Evolutionary conservation across 257 asterid species (phyloP).

Genomic region (Apocynum venetum): DNA sequence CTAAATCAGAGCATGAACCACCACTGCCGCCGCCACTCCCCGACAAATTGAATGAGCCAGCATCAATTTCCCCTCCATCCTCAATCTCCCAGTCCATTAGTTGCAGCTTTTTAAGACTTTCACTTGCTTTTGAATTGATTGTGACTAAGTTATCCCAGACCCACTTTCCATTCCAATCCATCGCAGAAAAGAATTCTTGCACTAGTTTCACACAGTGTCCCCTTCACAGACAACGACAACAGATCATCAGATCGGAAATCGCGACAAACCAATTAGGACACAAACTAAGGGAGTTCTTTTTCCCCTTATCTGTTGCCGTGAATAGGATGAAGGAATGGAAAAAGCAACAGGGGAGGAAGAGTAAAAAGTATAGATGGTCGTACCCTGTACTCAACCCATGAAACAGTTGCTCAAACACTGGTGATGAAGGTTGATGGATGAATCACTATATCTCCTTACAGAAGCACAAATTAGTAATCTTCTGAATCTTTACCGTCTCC

Average conservation of each 20-base stretch:
- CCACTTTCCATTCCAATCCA: constrained; percentile 81
- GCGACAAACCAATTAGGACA: not conserved
- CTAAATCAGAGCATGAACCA: constrained; percentile 57
- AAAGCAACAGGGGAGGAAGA: constrained; percentile 16
- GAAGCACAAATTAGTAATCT: constrained; percentile 9
- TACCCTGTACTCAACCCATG: constrained; percentile 31
- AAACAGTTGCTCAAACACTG: constrained; percentile 20
- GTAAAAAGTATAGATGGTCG: constrained; percentile 3
- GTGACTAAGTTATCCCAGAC: constrained; percentile 60
- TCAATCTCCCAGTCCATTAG: constrained; percentile 61
- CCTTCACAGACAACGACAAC: constrained; percentile 29
- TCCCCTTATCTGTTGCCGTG: not conserved
- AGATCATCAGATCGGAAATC: constrained; percentile 26
- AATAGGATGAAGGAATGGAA: not conserved
- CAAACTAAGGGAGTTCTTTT: not conserved
- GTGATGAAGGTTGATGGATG: constrained; percentile 5
- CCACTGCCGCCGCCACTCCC: constrained; percentile 47
- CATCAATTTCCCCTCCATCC: constrained; percentile 61
- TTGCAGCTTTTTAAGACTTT: constrained; percentile 57
- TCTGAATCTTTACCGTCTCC: not conserved
- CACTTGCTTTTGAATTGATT: constrained; percentile 49
- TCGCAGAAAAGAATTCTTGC: constrained; percentile 40
- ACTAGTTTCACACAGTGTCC: constrained; percentile 24
- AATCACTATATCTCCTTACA: constrained; percentile 5
- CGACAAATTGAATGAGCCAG: constrained; percentile 60